Conservation (phyloP, 2,329 filamentous ascomycete species). For the Exophiala sp. region DNA sequence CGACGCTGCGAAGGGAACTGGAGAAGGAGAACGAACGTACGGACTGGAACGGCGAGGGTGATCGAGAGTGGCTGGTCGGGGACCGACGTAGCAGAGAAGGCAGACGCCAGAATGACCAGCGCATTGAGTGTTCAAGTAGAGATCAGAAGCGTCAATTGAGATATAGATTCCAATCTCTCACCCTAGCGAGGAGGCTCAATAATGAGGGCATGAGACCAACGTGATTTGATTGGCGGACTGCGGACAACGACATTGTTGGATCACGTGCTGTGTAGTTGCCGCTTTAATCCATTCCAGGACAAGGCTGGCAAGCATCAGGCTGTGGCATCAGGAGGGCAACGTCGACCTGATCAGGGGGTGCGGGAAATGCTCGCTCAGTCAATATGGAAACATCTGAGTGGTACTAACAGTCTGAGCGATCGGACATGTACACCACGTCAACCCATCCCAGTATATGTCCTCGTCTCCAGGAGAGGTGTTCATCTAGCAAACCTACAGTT, state of each 20-base stretch:
- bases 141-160: slow-evolving; percentile 4
- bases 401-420: no score
- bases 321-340: not conserved
- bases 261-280: not conserved
- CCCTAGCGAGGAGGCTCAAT: not conserved
- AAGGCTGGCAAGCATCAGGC: not conserved
- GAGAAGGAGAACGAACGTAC: slow-evolving; percentile 38
- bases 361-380: no score
- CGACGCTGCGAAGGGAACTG: slow-evolving; percentile 37
- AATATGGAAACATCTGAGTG: no score
- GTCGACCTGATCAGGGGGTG: no score
- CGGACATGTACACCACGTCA: not conserved
- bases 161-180: not conserved
- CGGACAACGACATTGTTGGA: not conserved
- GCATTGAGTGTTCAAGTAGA: slow-evolving; percentile 15
- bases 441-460: not conserved
- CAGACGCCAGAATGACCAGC: slow-evolving; percentile 23
- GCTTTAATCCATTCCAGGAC: not conserved
- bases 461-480: not conserved
- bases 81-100: slow-evolving; percentile 20
- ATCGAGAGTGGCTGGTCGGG: slow-evolving; percentile 6
- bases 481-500: not conserved
- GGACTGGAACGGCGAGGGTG: slow-evolving; percentile 24
- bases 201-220: not conserved
- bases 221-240: not conserved